phyloP scores from a whole-genome alignment of 2,329 filamentous ascomycete species.

The Fusarium illudens region DNA sequence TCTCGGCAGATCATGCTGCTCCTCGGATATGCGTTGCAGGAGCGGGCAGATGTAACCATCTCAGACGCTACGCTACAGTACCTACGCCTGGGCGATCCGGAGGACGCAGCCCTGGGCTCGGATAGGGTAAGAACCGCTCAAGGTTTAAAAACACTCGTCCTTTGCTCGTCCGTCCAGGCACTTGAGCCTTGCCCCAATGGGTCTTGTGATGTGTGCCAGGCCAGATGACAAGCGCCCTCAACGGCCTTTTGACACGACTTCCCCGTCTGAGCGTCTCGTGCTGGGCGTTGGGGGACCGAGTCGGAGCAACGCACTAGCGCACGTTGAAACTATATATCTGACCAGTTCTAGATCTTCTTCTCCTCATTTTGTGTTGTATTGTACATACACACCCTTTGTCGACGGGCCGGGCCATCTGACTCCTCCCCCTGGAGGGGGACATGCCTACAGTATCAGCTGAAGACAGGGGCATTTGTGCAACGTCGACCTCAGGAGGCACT shows the following conservation, averaged over 20 bases:
- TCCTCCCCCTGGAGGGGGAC: background rate
- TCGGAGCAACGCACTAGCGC: conserved; percentile 6
- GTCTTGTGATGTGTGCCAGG: conserved; percentile 11
- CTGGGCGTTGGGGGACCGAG: background rate
- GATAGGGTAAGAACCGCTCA: conserved; percentile 24
- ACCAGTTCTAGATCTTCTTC: conserved; percentile 26
- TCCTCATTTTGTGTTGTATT: background rate
- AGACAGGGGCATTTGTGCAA: conserved; percentile 3
- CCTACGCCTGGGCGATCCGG: background rate
- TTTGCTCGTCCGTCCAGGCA: background rate
- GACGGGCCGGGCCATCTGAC: conserved; percentile 29
- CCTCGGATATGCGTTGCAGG: conserved; percentile 9
- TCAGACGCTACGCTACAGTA: background rate
- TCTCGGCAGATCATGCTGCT: background rate
- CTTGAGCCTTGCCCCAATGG: background rate
- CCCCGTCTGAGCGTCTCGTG: conserved; percentile 16
- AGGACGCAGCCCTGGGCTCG: background rate
- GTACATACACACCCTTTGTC: conserved; percentile 22
- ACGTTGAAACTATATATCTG: conserved; percentile 19
- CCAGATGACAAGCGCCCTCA: conserved; percentile 21
- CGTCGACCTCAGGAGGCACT: background rate
- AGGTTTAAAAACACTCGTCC: background rate
- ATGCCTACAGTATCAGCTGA: background rate
- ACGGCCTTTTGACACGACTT: background rate
- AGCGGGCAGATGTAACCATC: conserved; percentile 13